Evolutionary conservation across 2,329 filamentous ascomycete species (phyloP).

Genomic region (Chrysosporium keratinophilum): DNA sequence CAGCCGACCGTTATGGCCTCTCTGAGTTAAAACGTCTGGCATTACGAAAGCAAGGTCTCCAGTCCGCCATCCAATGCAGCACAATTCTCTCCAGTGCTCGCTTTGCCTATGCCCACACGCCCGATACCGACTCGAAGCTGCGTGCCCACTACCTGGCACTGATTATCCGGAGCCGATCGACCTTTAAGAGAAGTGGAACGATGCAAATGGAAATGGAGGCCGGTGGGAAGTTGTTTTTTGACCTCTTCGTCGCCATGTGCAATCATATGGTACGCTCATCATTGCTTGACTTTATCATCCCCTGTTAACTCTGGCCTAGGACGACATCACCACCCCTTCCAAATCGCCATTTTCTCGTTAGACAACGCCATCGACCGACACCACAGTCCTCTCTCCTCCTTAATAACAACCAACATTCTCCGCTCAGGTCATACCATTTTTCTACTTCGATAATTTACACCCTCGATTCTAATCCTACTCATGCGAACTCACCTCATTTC

Average conservation of each 20-base stretch:
- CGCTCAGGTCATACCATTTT: background rate
- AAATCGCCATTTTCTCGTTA: slow-evolving; percentile 20
- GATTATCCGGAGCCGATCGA: slow-evolving; percentile 76
- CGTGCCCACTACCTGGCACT: slow-evolving; percentile 84
- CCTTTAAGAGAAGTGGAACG: slow-evolving; percentile 86
- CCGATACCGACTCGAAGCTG: slow-evolving; percentile 81
- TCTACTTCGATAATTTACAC: background rate
- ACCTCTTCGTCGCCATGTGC: slow-evolving; percentile 83
- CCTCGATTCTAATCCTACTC: background rate
- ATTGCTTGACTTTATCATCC: slow-evolving; percentile 6
- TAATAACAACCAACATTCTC: background rate
- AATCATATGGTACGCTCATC: slow-evolving; percentile 64
- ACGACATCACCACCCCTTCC: slow-evolving; percentile 19
- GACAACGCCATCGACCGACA: background rate
- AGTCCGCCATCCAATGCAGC: slow-evolving; percentile 70
- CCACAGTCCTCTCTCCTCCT: background rate
- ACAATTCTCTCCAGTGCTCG: slow-evolving; percentile 81
- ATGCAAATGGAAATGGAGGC: slow-evolving; percentile 94
- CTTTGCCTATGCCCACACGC: slow-evolving; percentile 80
- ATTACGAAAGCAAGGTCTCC: slow-evolving; percentile 79
- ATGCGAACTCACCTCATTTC: background rate
- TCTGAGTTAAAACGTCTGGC: slow-evolving; percentile 76
- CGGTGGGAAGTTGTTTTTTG: slow-evolving; percentile 82
- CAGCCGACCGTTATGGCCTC: slow-evolving; percentile 72
- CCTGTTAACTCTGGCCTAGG: slow-evolving; percentile 16